phyloP scores from a whole-genome alignment of 1,139 yeast genomes.

The Debaryomycetaceae sp. region DNA sequence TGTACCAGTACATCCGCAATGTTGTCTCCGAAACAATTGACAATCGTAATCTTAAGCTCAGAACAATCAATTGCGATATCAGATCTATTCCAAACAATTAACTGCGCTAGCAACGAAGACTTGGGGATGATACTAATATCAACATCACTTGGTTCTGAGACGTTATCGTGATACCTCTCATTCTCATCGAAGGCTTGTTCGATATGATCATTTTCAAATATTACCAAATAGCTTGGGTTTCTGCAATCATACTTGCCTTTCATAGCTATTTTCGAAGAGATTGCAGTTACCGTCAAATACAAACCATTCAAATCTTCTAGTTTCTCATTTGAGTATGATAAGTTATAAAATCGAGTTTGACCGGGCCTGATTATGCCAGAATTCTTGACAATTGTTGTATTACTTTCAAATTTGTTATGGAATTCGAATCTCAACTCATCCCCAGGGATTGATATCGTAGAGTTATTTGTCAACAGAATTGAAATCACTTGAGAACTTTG shows the following conservation, averaged over 20 bases:
- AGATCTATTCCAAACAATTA: conserved; percentile 31
- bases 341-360: conserved; percentile 21
- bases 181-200: background rate
- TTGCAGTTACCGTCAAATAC: conserved; percentile 19
- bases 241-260: conserved; percentile 20
- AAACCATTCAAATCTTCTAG: conserved; percentile 15
- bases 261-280: conserved; percentile 16
- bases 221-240: conserved; percentile 3
- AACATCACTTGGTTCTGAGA: conserved; percentile 6
- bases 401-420: conserved; percentile 12
- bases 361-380: conserved; percentile 27
- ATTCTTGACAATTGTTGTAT: conserved; percentile 22
- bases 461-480: conserved; percentile 25
- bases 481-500: conserved; percentile 24
- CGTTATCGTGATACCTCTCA: background rate
- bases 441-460: conserved; percentile 23
- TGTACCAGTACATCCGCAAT: conserved; percentile 27
- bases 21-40: conserved; percentile 27
- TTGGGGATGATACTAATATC: conserved; percentile 29
- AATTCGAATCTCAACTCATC: conserved; percentile 30
- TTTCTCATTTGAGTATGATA: conserved; percentile 12
- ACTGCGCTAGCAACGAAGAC: conserved; percentile 29
- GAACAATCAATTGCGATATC: conserved; percentile 25
- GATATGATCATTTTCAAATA: background rate
- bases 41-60: conserved; percentile 27